Conservation (phyloP, 116 monocot species). For the Iris pallida region DNA sequence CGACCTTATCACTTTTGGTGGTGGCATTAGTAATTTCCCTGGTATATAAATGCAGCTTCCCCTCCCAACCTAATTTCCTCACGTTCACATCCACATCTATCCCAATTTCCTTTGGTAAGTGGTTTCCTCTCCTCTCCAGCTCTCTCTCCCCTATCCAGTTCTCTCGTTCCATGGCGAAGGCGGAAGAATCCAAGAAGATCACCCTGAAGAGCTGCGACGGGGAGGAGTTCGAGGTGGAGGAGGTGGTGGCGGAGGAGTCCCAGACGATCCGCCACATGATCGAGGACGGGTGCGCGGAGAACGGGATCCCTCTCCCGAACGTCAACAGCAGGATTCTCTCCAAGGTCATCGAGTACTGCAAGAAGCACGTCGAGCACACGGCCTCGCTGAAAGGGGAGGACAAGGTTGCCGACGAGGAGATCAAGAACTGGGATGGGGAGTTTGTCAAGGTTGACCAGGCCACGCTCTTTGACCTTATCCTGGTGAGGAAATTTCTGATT, state of each 20-base stretch:
- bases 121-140: too few species aligned
- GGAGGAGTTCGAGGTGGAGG: constrained; percentile 75
- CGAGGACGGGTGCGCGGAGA: constrained; percentile 67
- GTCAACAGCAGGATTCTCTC: constrained; percentile 68
- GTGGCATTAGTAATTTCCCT: too few species aligned
- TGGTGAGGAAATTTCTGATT: constrained; percentile 16
- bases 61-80: too few species aligned
- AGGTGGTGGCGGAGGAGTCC: constrained; percentile 62
- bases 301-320: constrained; percentile 69
- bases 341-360: constrained; percentile 89
- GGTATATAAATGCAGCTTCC: too few species aligned
- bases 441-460: constrained; percentile 46
- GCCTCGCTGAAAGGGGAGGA: background rate
- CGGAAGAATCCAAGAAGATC: constrained; percentile 29
- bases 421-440: constrained; percentile 34
- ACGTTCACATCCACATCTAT: too few species aligned
- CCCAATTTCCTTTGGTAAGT: too few species aligned
- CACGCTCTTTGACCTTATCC: constrained; percentile 45
- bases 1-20: too few species aligned
- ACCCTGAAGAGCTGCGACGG: constrained; percentile 68
- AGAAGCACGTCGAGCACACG: constrained; percentile 52
- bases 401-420: constrained; percentile 11
- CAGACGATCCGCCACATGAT: constrained; percentile 75
- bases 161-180: constrained; percentile 3
- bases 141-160: too few species aligned